Percentiles rank a stretch among this genome's conserved stretches.
Evolutionary conservation across 2,329 filamentous ascomycete genomes (phyloP).

Genomic region (Periconia sp.): DNA sequence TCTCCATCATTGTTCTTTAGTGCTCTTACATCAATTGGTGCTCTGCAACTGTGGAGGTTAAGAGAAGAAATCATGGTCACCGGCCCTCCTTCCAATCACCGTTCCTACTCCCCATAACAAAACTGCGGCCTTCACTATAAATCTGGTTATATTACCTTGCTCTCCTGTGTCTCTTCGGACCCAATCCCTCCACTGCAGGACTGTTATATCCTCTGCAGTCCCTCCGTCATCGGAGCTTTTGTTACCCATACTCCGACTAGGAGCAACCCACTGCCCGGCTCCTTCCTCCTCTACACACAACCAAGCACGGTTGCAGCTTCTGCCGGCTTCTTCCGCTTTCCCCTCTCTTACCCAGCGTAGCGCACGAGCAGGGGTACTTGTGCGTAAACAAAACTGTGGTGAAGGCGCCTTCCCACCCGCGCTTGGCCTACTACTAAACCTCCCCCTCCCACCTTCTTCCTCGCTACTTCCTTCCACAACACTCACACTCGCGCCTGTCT

Average conservation of each 20-base stretch:
- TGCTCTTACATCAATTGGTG: too few species aligned
- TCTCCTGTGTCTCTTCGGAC: too few species aligned
- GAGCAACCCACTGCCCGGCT: not conserved
- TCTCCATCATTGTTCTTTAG: too few species aligned
- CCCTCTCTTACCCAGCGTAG: not conserved
- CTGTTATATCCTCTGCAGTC: not conserved
- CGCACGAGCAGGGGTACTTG: not conserved
- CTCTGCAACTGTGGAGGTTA: too few species aligned
- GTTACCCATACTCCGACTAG: not conserved
- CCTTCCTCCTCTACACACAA: not conserved
- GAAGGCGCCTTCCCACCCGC: not conserved
- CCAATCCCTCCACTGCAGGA: too few species aligned
- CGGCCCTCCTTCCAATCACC: too few species aligned
- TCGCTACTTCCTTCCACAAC: not conserved
- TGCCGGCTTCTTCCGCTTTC: not conserved
- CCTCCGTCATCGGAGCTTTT: not conserved
- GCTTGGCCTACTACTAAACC: not conserved
- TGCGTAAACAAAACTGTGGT: not conserved
- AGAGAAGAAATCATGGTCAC: too few species aligned
- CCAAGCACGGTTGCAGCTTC: not conserved
- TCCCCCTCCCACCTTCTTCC: not conserved
- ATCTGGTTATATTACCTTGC: too few species aligned
- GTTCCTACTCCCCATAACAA: too few species aligned
- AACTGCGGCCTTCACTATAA: too few species aligned
- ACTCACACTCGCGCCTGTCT: not conserved